phyloP scores from a whole-genome alignment of 768 basidiomycete genomes.

The Hortiboletus campestris region DNA sequence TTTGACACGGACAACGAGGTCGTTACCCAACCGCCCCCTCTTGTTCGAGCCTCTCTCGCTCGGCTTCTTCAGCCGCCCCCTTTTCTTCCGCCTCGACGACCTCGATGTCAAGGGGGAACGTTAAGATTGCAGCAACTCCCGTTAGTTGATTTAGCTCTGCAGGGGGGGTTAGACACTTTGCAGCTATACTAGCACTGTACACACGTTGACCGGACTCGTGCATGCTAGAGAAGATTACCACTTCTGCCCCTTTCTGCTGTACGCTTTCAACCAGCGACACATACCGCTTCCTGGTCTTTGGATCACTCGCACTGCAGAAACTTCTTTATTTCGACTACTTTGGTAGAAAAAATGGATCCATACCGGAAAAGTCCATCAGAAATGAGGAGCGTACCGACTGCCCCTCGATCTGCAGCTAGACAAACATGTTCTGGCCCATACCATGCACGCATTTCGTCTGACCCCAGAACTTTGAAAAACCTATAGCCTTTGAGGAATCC shows the following conservation, averaged over 20 bases:
- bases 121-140: constrained; percentile 93
- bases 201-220: constrained; percentile 97
- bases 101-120: constrained; percentile 94
- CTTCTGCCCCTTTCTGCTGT: constrained; percentile 85
- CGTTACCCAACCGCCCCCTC: constrained; percentile 6
- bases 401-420: constrained; percentile 89
- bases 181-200: constrained; percentile 28
- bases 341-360: constrained; percentile 15
- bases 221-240: constrained; percentile 98
- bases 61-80: constrained; percentile 56
- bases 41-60: constrained; percentile 12
- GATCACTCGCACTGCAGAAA: constrained; percentile 69
- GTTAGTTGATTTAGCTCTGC: constrained; percentile 94
- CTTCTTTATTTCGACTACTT: background rate
- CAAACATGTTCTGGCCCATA: constrained; percentile 95
- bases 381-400: constrained; percentile 90
- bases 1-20: background rate
- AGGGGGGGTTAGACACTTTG: background rate
- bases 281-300: constrained; percentile 73
- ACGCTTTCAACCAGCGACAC: constrained; percentile 89
- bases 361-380: constrained; percentile 94
- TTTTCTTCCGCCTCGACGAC: constrained; percentile 91
- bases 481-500: constrained; percentile 38
- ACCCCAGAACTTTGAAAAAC: constrained; percentile 97
- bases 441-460: constrained; percentile 96